Evolutionary conservation across 768 basidiomycete genomes (phyloP), one percentile per base, ranked within the genome.

Genomic region (Kwoniella europaea): DNA sequence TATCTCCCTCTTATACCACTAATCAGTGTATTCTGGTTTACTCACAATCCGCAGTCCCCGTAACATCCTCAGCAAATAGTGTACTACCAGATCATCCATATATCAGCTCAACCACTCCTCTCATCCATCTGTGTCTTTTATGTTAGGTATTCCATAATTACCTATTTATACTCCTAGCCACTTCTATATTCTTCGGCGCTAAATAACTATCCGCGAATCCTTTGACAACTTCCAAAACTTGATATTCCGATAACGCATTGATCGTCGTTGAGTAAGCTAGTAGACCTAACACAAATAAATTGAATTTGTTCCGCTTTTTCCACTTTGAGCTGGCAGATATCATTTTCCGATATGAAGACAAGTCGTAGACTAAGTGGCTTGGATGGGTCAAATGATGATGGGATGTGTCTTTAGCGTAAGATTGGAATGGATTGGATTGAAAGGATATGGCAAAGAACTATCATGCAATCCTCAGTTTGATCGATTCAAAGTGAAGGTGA

Each of bases 51-150:
- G 67, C 65, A 13, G 70, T 77, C 0, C 76, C 76, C 0, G 29
- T 61, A 6, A 77, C 76, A 52, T 77, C 74, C 55, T 75, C 69
- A 2, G 76, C 61, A 53, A 77, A 77, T 27, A 77, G 20, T 4
- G 74, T 66, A 42, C 76, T 77, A 62, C 10, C 15, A n/a, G 20
- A 57, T 42, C 62, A 50, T n/a, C 22, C n/a, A 24, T 22, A 13
- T n/a, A 55, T 24, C 20, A 20, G 24, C n/a, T 55, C 50, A 52
- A 20, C 9, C 4, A 12, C 54, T 12, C 10, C 16, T 22, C 20
- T 55, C 54, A 55, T 12, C 54, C 54, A 0, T 55, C 20, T 3
- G 3, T 18, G 24, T n/a, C 20, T 35, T 35, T 7, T 35, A 35
- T 35, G 35, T 18, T 13, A 27, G 22, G 24, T 29, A 18, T 13